Conservation (phyloP, 2,329 filamentous ascomycete genomes). For the Gremmenia infestans region DNA sequence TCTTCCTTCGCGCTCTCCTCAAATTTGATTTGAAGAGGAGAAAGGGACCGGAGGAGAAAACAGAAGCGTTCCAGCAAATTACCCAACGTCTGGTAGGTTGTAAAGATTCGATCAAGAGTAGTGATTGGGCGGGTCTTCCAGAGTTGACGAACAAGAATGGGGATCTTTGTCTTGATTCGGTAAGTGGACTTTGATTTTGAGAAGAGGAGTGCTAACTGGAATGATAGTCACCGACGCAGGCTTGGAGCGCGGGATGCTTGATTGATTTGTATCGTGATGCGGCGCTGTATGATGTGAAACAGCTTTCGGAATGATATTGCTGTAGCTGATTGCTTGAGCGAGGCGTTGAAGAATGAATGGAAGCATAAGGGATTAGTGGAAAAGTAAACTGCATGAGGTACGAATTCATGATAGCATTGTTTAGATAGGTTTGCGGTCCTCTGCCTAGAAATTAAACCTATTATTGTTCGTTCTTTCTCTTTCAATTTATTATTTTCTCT, state of each 20-base stretch:
- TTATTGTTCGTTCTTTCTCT: no score
- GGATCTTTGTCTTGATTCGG: constrained; percentile 79
- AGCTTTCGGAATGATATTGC: no score
- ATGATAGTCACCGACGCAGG: constrained; percentile 81
- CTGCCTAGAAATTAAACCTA: no score
- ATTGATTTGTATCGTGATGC: constrained; percentile 97
- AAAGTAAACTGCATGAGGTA: no score
- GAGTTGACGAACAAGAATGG: constrained; percentile 92
- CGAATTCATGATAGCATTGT: no score
- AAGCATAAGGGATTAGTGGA: no score
- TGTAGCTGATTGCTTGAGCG: no score
- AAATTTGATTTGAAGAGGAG: constrained; percentile 81
- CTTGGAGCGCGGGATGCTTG: constrained; percentile 92
- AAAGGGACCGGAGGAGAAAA: constrained; percentile 59
- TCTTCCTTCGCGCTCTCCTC: constrained; percentile 85
- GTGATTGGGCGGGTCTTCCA: constrained; percentile 82
- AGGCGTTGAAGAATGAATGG: no score
- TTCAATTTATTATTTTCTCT: no score
- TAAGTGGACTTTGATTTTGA: constrained; percentile 43
- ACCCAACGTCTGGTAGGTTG: constrained; percentile 77
- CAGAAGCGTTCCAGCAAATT: constrained; percentile 92
- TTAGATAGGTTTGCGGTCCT: no score
- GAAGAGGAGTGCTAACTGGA: constrained; percentile 17
- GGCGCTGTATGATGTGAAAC: constrained; percentile 32
- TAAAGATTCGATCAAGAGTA: constrained; percentile 76